Conservation (phyloP, 2,329 filamentous ascomycete species). For the Leptographium flavum region DNA sequence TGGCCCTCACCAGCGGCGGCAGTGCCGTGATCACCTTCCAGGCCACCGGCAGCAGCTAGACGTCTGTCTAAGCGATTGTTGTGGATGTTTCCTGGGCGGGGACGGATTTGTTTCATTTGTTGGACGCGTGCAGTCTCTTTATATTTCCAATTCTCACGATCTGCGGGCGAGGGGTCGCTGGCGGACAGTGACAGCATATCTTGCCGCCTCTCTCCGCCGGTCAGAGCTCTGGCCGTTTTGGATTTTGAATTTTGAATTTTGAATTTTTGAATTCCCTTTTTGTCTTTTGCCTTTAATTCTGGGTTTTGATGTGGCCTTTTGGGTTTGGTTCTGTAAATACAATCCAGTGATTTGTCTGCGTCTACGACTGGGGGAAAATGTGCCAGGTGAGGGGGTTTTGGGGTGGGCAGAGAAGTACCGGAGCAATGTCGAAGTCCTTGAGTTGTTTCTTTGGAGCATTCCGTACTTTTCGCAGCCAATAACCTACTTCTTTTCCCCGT, state of each 20-base stretch:
- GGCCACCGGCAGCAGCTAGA: conserved; percentile 8
- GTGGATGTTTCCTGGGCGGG: neutral
- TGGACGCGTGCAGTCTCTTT: neutral
- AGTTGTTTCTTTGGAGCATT: neutral
- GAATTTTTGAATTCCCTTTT: neutral
- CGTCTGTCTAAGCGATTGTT: neutral
- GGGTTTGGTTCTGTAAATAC: conserved; percentile 1
- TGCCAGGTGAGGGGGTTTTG: neutral
- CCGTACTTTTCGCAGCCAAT: neutral
- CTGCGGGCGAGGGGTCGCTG: neutral
- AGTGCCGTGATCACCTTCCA: conserved; percentile 7
- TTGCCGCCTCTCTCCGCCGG: neutral
- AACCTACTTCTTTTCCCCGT: neutral
- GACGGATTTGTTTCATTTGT: neutral
- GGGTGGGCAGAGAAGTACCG: neutral
- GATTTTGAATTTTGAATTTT: neutral
- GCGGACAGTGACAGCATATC: neutral
- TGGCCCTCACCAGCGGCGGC: conserved; percentile 4
- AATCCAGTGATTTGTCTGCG: neutral
- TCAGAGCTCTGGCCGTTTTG: no score
- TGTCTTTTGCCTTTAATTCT: neutral
- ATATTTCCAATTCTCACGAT: neutral
- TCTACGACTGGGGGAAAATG: neutral
- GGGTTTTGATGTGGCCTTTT: neutral
- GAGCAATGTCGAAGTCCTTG: no score